phyloP scores from a whole-genome alignment of 2,329 filamentous ascomycete genomes.

The Teratosphaeria epicoccoides region DNA sequence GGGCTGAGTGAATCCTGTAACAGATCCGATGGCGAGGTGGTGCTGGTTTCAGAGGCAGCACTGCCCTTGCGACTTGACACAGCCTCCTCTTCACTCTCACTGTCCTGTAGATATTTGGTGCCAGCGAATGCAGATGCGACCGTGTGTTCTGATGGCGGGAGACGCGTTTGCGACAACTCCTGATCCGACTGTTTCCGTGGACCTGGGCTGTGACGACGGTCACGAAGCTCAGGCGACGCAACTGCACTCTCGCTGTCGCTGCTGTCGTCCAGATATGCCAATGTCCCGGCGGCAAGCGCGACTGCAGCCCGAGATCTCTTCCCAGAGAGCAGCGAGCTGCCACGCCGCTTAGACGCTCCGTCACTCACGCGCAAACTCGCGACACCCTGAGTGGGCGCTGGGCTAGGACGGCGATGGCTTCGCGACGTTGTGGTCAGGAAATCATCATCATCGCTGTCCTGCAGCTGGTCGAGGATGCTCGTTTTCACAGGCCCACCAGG shows the following conservation, averaged over 20 bases:
- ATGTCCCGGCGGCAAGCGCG: slow-evolving; percentile 20
- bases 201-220: slow-evolving; percentile 18
- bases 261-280: slow-evolving; percentile 26
- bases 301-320: slow-evolving; percentile 9
- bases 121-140: slow-evolving; percentile 27
- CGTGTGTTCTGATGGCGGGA: slow-evolving; percentile 19
- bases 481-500: slow-evolving; percentile 4
- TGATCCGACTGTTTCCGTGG: slow-evolving; percentile 11
- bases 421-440: slow-evolving; percentile 13
- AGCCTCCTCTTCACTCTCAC: slow-evolving; percentile 21
- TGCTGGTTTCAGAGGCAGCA: slow-evolving; percentile 2
- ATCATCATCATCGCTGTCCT: slow-evolving; percentile 17
- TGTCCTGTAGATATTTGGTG: slow-evolving; percentile 28
- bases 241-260: slow-evolving; percentile 16
- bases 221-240: slow-evolving; percentile 1
- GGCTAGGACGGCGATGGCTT: slow-evolving; percentile 20
- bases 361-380: slow-evolving; percentile 11
- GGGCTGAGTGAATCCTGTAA: slow-evolving; percentile 1
- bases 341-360: slow-evolving; percentile 11
- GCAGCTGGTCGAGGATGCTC: slow-evolving; percentile 11
- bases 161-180: slow-evolving; percentile 7
- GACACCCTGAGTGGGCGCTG: slow-evolving; percentile 14
- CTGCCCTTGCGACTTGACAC: slow-evolving; percentile 21
- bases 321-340: slow-evolving; percentile 4
- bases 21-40: slow-evolving; percentile 1